A percentile compares a stretch with the other conserved stretches of the same genome.
Conservation (phyloP, 1,284 basidiomycete species). For the Microbotryomycetes sp. region DNA sequence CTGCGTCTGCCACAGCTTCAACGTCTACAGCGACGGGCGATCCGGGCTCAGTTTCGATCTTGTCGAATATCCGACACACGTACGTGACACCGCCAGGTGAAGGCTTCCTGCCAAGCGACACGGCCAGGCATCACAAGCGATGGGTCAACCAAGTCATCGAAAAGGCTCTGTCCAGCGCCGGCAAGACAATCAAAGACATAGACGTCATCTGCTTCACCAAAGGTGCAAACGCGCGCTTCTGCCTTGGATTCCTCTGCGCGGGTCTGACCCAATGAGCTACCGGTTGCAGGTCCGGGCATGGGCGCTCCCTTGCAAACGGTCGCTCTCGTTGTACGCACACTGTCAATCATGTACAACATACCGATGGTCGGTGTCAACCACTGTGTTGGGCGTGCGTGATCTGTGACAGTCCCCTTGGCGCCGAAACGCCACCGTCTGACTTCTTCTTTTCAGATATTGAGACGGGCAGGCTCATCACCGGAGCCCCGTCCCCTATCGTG, state of each 20-base stretch:
- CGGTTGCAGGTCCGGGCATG: conserved; percentile 81
- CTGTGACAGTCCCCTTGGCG: background rate
- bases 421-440: background rate
- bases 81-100: conserved; percentile 97
- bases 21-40: conserved; percentile 59
- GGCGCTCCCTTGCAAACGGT: conserved; percentile 94
- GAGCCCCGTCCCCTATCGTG: conserved; percentile 89
- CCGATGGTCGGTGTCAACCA: conserved; percentile 97
- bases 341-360: conserved; percentile 79
- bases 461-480: conserved; percentile 94
- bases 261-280: background rate
- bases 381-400: conserved; percentile 83
- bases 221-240: conserved; percentile 46
- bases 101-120: conserved; percentile 92
- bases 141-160: conserved; percentile 81
- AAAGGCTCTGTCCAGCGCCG: conserved; percentile 67
- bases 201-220: conserved; percentile 98
- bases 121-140: conserved; percentile 88
- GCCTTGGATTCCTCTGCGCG: background rate
- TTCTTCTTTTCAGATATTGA: conserved; percentile 69
- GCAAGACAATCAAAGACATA: conserved; percentile 62
- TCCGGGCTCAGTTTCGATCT: conserved; percentile 39
- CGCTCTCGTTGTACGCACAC: conserved; percentile 85
- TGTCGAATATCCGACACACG: conserved; percentile 72
- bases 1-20: conserved; percentile 46